Percentiles rank a stretch among this genome's conserved stretches.
Evolutionary conservation across 108 stramenopile species (phyloP).

Genomic region (Conticribra weissflogii): DNA sequence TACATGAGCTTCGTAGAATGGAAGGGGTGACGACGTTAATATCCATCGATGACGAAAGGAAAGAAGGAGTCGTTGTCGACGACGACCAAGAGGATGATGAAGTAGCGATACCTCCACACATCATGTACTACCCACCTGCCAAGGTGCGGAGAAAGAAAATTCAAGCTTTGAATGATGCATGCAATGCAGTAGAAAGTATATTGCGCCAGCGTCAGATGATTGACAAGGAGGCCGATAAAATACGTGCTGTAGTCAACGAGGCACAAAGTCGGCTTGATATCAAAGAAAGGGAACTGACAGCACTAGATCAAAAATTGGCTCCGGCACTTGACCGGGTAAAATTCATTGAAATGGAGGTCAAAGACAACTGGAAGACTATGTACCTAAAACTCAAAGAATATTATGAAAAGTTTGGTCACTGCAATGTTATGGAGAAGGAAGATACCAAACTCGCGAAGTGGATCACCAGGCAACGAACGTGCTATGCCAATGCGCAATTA

Average conservation of each 20-base stretch:
- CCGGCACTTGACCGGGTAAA: slow-evolving; percentile 11
- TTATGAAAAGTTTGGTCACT: slow-evolving; percentile 8
- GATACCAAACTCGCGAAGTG: slow-evolving; percentile 11
- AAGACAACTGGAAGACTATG: slow-evolving; percentile 11
- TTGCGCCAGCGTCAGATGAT: slow-evolving; percentile 5
- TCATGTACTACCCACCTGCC: slow-evolving; percentile 7
- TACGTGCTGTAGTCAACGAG: background rate
- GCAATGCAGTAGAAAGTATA: slow-evolving; percentile 1
- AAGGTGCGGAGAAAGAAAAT: slow-evolving; percentile 6
- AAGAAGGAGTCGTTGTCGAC: background rate
- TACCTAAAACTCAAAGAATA: slow-evolving; percentile 7
- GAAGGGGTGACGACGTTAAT: background rate
- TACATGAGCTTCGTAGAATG: background rate
- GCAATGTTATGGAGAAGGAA: slow-evolving; percentile 17
- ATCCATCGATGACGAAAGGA: background rate
- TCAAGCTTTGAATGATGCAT: slow-evolving; percentile 7
- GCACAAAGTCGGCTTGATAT: slow-evolving; percentile 1
- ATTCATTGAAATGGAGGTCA: background rate
- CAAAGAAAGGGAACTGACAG: slow-evolving; percentile 3
- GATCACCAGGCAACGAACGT: slow-evolving; percentile 6
- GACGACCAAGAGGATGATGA: slow-evolving; percentile 1
- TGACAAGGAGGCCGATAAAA: slow-evolving; percentile 14
- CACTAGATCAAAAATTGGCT: slow-evolving; percentile 1
- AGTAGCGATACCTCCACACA: slow-evolving; percentile 3
- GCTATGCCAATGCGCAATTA: slow-evolving; percentile 10